phyloP scores from a whole-genome alignment of 306 rosid genomes.

The Cucurbita moschata region DNA sequence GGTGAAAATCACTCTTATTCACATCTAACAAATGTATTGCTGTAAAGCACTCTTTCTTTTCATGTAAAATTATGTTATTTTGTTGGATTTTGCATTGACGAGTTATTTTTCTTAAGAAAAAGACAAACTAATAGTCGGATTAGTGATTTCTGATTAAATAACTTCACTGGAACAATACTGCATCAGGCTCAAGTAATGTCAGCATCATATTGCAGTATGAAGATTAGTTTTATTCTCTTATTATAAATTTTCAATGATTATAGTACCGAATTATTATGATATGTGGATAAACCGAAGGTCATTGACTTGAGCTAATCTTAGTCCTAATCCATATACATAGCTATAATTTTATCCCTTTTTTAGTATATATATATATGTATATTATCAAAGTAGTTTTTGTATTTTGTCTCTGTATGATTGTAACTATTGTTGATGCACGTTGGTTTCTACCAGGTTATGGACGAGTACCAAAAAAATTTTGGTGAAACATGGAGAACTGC shows the following conservation, averaged over 20 bases:
- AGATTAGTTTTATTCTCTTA: neutral
- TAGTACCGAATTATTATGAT: neutral
- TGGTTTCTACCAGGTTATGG: conserved; percentile 42
- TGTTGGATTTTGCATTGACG: neutral
- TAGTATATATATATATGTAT: neutral
- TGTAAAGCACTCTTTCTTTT: neutral
- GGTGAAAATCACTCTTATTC: conserved; percentile 23
- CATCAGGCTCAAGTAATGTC: neutral
- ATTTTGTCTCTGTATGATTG: neutral
- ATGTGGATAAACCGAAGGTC: neutral
- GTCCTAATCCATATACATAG: neutral
- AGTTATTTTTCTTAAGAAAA: neutral
- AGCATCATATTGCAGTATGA: neutral
- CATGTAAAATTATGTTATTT: neutral
- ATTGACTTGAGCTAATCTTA: neutral
- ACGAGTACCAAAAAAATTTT: conserved; percentile 66
- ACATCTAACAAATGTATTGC: neutral
- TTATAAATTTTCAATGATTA: neutral
- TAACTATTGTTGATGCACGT: neutral
- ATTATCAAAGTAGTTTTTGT: neutral
- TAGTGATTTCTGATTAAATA: neutral
- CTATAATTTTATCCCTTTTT: neutral
- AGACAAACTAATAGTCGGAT: neutral
- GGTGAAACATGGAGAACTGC: conserved; percentile 78
- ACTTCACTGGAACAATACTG: neutral